Base-by-base conservation (phyloP, 2,329 filamentous ascomycete species). In the Sphaerulina musiva region DNA sequence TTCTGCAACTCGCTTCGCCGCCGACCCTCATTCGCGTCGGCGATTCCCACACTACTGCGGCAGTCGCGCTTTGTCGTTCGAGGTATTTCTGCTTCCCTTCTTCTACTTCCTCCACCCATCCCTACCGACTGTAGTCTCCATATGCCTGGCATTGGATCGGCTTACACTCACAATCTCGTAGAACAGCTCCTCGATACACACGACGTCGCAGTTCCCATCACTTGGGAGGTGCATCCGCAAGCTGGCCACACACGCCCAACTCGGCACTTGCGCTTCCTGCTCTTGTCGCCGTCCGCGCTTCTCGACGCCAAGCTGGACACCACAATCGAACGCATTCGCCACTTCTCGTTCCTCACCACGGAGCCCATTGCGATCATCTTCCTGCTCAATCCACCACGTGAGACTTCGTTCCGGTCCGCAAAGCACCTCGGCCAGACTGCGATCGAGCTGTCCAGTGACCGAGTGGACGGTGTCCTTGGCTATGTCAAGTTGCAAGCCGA, bases 1-100 rank as follows among this genome's bases (percentile, higher is more conserved):
- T 76, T 76, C 63, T 73, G 71, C 59, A 64, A 68, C n/a, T 68
- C 66, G 12, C 69, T 77, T 10, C 69, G 70, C 10, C 61, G 64
- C 31, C 70, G 71, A 20, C 61, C 68, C 4, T 66, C 74, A 31
- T 74, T 72, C 69, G 63, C 62, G 9, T 59, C 70, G 1, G 61
- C 69, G 2, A 63, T 76, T 10, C 64, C 72, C 6, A 57, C 64
- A 4, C 62, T 75, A 29, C 57, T 52, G 6, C 41, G 55, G 4
- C 38, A 52, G 2, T 46, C 59, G 6, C 55, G 54, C 3, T 56
- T 67, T 39, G 55, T 53, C 10, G 61, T 74, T 14, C 62, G 64
- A 58, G 14, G 40, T 17, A 20, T 31, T 23, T 34, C 29, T 34
- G 23, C 46, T 39, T 44, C 12, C 32, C 7, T 6, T 51, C 17